These are phyloP conservation scores for Phyllosticta paracitricarpa DNA, from an alignment of 2,329 filamentous ascomycete species.

Conservation along the genomic window DNA sequence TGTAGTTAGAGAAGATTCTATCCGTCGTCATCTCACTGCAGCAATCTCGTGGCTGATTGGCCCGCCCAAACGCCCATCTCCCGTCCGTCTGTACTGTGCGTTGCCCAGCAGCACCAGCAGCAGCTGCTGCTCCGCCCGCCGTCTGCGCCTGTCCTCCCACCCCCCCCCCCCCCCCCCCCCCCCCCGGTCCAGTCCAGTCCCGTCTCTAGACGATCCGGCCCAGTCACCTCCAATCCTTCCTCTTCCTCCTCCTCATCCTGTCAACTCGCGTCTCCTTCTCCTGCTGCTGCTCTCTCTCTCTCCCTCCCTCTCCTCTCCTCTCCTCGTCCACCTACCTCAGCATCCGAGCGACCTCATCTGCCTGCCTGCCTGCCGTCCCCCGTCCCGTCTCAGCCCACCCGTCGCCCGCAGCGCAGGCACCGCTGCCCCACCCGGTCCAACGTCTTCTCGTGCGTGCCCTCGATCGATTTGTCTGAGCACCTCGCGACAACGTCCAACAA, in stretches of 20 bases:
- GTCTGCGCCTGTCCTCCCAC: no score
- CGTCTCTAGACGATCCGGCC: no score
- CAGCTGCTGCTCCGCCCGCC: no score
- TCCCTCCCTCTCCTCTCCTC: neutral
- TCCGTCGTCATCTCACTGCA: neutral
- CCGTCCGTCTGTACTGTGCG: conserved; percentile 5
- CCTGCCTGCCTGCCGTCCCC: neutral
- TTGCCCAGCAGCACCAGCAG: neutral
- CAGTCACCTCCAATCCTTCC: no score
- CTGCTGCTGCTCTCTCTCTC: neutral
- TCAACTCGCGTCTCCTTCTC: neutral
- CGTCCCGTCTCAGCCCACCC: neutral
- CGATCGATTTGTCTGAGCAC: neutral
- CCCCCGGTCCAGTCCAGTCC: no score
- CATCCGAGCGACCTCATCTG: neutral
- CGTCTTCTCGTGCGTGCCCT: neutral
- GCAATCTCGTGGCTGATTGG: conserved; percentile 6
- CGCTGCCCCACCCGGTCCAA: neutral
- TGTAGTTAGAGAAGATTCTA: neutral
- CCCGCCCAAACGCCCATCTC: conserved; percentile 6
- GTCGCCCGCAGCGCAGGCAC: neutral
- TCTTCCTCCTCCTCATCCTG: neutral
- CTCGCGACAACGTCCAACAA: neutral
- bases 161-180: no score
- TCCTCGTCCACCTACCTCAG: neutral